These are phyloP conservation scores for Paraphaeosphaeria sporulosa DNA, from an alignment of 2,329 filamentous ascomycete genomes.

Conservation along the genomic window DNA sequence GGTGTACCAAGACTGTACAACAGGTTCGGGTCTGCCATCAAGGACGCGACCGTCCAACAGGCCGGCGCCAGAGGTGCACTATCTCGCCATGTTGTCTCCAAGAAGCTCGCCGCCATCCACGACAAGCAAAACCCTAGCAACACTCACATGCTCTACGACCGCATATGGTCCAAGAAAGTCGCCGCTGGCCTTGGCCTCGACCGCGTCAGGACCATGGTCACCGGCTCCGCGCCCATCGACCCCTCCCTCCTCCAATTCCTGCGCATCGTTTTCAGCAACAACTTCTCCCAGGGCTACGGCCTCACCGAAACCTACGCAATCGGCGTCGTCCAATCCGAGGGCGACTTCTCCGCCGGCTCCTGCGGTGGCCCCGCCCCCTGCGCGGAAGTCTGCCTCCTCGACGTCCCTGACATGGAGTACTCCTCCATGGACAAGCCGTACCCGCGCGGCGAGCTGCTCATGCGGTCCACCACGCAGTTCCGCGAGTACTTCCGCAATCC, in stretches of 20 bases:
- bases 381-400: slow-evolving; percentile 80
- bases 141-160: slow-evolving; percentile 79
- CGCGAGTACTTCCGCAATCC: slow-evolving; percentile 88
- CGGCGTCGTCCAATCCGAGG: slow-evolving; percentile 70
- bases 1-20: slow-evolving; percentile 94
- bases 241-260: slow-evolving; percentile 88
- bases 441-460: slow-evolving; percentile 86
- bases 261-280: slow-evolving; percentile 79
- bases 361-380: slow-evolving; percentile 76
- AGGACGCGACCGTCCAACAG: slow-evolving; percentile 78
- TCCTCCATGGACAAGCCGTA: slow-evolving; percentile 84
- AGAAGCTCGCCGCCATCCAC: slow-evolving; percentile 82
- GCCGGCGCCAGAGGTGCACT: slow-evolving; percentile 81
- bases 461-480: slow-evolving; percentile 84
- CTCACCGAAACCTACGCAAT: slow-evolving; percentile 92
- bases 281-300: slow-evolving; percentile 88
- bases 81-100: slow-evolving; percentile 78
- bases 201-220: slow-evolving; percentile 75
- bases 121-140: slow-evolving; percentile 77
- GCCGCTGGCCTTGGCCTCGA: slow-evolving; percentile 82
- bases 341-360: slow-evolving; percentile 80
- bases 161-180: slow-evolving; percentile 91
- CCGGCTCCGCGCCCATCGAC: slow-evolving; percentile 89
- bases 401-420: slow-evolving; percentile 95
- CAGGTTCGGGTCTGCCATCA: slow-evolving; percentile 84